Evolutionary conservation across 2,329 filamentous ascomycete species (phyloP), one percentile per base, ranked within the genome.

Genomic region (Ambrosiella cleistominuta): DNA sequence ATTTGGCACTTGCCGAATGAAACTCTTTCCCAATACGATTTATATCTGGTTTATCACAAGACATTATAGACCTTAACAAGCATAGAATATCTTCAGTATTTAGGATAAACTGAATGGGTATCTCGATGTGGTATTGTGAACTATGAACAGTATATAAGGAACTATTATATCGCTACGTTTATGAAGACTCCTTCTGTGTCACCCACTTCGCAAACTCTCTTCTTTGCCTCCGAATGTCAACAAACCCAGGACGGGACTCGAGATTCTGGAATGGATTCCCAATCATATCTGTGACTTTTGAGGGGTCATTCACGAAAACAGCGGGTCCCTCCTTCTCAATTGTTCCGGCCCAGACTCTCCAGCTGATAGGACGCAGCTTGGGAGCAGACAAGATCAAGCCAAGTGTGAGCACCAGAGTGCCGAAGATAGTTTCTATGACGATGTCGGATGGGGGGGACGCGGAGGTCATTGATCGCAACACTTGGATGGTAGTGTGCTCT

Each of bases 171-270:
- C 39, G 6, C 39, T 51, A 3, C 17, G 13, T 27, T 40, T 51
- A 44, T 50, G 50, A 58, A n/a, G 56, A 58, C 19, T 56, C 54
- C 35, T 58, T 57, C 54, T 51, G 67, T 66, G 76, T 76, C 39
- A 82, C 78, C 88, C 87, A 94, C 62, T 83, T 77, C 13, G 80
- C 77, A 73, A 95, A 95, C 61, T 90, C 86, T 66, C 77, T 82
- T 66, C 86, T 79, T 71, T 89, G 77, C 68, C 82, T 85, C 69
- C 88, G 82, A 62, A 97, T 87, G 71, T 98, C 88, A 72, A 88
- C 78, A 66, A 97, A 98, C 1, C 88, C 84, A 52, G 83, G 81
- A 63, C 93, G 75, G 61, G 86, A 83, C 71, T 97, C 91, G 61
- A 96, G 70, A 51, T 80, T 75, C 54, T 74, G 76, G 69, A 90